Conservation (phyloP, 2,329 filamentous ascomycete species). For the Talaromyces funiculosus region DNA sequence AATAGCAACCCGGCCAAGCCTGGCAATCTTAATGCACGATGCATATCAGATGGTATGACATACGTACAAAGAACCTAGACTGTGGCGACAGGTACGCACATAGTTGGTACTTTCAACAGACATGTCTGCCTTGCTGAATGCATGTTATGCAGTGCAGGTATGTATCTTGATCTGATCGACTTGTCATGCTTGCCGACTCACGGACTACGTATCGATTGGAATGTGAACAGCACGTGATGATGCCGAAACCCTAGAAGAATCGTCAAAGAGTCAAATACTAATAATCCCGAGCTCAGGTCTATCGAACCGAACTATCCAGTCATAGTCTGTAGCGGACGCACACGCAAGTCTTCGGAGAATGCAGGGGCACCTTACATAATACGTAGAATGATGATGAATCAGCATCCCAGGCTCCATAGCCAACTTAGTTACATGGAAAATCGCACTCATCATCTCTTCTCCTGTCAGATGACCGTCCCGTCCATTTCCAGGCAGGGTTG, state of each 20-base stretch:
- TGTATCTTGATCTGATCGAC: background rate
- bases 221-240: slow-evolving; percentile 1
- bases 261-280: background rate
- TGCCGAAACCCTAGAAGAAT: background rate
- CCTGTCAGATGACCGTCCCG: slow-evolving; percentile 1
- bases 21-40: background rate
- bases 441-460: background rate
- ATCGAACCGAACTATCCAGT: background rate
- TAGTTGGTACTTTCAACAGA: background rate
- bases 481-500: background rate
- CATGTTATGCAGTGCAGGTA: background rate
- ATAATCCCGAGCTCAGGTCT: background rate
- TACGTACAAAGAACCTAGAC: background rate
- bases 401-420: background rate
- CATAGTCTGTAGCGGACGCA: background rate
- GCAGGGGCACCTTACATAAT: background rate
- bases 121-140: background rate
- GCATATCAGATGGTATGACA: background rate
- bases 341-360: background rate
- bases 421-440: background rate
- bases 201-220: background rate
- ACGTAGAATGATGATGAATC: no score
- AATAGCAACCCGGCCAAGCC: background rate
- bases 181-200: background rate
- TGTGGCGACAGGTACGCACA: background rate